Evolutionary conservation across 768 basidiomycete species (phyloP), one percentile per base, ranked within the genome.

Genomic region (Tulasnella sp.): DNA sequence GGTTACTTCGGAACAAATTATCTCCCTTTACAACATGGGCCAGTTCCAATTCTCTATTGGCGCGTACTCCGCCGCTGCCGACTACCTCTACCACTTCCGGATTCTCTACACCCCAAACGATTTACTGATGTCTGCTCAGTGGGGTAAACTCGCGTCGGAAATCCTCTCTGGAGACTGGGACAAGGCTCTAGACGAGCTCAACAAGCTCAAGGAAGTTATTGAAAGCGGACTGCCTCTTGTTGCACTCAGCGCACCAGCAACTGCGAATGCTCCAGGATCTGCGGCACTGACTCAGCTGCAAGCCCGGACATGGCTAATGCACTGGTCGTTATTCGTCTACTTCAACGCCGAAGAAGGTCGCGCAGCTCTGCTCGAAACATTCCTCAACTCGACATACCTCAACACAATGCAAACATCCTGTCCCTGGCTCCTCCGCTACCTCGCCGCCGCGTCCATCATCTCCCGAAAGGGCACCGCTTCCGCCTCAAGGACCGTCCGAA

Each of bases 41-140:
- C 93, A 98, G 82, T 99, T 96, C 86, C 96, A 97, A 85, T 99
- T 94, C 85, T 93, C 97, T n/a, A 94, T 94, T 83, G 97, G 97
- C 64, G 94, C 95, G 83, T 99, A 99, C 86, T 91, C 91, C 80
- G 93, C 93, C 70, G 96, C 97, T 19, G 96, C 96, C 69, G 95
- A 98, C 84, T 99, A 97, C 85, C 87, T 99, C 75, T 98, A 99
- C 86, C 97, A 99, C 82, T 99, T 99, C 88, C 94, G 96, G 75
- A 92, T 99, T 31, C 91, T 99, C 78, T 97, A 96, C 69, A 97
- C 96, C 76, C 94, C 97, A 82, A 87, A 88, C 76, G 93, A 96
- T 72, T 92, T 97, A 82, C 96, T 93, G 84, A 92, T 94, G 45
- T 99, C 97, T 5, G 94, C 97, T 2, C 94, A 96, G 84, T 99